Conservation (phyloP, 306 rosid genomes). For the Vigna reflexopilosa region DNA sequence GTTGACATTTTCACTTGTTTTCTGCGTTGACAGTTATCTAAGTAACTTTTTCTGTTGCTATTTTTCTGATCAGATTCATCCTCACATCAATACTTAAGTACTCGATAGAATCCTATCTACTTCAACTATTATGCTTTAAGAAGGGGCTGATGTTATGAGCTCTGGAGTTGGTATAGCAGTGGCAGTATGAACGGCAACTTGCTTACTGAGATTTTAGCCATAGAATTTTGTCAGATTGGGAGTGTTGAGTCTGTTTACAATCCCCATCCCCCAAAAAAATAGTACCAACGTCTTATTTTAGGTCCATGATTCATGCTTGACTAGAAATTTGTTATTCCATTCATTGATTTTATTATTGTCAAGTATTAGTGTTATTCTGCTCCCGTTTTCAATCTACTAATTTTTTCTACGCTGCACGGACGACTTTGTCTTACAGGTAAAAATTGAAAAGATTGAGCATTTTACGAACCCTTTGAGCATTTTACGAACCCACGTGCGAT, state of each 20-base stretch:
- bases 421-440: neutral
- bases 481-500: neutral
- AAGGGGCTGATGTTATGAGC: constrained; percentile 24
- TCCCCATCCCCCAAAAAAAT: constrained; percentile 2
- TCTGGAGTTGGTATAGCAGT: constrained; percentile 16
- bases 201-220: constrained; percentile 24
- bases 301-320: constrained; percentile 37
- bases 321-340: constrained; percentile 46
- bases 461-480: neutral
- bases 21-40: constrained; percentile 1
- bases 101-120: constrained; percentile 14
- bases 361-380: neutral
- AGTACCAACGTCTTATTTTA: constrained; percentile 14
- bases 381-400: neutral
- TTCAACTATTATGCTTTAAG: constrained; percentile 26
- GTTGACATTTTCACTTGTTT: constrained; percentile 23
- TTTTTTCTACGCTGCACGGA: neutral
- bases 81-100: constrained; percentile 39
- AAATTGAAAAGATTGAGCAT: neutral
- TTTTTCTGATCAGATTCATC: neutral
- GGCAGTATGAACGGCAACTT: constrained; percentile 8
- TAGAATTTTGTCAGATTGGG: constrained; percentile 35
- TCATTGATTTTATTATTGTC: constrained; percentile 47
- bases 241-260: constrained; percentile 24
- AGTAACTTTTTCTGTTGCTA: neutral